These are phyloP conservation scores for Cordyceps militaris DNA, from an alignment of 2,329 filamentous ascomycete genomes.

Conservation along the genomic window DNA sequence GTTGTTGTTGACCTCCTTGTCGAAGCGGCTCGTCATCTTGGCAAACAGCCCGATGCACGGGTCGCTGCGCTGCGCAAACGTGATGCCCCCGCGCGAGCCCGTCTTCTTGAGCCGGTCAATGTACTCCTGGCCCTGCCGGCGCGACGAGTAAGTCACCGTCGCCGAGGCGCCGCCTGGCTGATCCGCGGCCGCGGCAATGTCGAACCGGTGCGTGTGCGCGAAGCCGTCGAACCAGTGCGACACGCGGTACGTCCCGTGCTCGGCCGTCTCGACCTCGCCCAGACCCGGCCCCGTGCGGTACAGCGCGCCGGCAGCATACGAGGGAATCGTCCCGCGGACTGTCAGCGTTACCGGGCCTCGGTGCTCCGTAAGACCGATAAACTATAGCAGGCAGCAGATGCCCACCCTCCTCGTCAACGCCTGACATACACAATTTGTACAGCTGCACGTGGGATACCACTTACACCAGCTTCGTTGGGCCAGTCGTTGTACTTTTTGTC, in stretches of 20 bases:
- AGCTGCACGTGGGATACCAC: conserved; percentile 12
- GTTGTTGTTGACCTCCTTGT: conserved; percentile 35
- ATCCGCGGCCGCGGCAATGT: conserved; percentile 40
- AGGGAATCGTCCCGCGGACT: conserved; percentile 56
- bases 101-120: conserved; percentile 48
- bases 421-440: too few species aligned
- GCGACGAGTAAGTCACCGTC: conserved; percentile 49
- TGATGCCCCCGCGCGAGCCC: conserved; percentile 44
- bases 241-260: conserved; percentile 45
- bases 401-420: not conserved
- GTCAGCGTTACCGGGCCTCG: conserved; percentile 51
- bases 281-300: conserved; percentile 65
- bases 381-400: conserved; percentile 38
- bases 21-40: conserved; percentile 56
- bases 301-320: conserved; percentile 57
- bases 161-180: not conserved
- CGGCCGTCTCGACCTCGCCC: conserved; percentile 47
- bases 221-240: conserved; percentile 72
- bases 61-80: conserved; percentile 60
- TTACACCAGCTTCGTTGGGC: conserved; percentile 42
- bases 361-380: conserved; percentile 55
- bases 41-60: conserved; percentile 61
- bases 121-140: conserved; percentile 36
- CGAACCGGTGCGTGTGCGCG: conserved; percentile 57
- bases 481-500: conserved; percentile 31